A percentile compares a stretch with the other conserved stretches of the same genome.
Conservation (phyloP, 192 early-diverging fungal species). For the Backusella sp. region DNA sequence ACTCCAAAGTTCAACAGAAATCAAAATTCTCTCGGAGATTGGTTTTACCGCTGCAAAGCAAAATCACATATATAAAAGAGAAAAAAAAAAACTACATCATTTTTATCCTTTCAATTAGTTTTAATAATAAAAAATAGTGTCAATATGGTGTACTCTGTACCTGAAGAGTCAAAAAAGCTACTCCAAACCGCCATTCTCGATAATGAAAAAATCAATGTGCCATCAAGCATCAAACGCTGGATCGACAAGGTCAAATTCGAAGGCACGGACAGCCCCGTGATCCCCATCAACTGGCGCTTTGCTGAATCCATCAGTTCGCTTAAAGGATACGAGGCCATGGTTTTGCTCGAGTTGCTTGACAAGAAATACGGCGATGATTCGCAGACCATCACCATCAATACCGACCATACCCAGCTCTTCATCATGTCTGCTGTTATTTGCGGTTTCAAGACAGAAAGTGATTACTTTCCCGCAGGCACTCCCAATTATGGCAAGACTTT, state of each 20-base stretch:
- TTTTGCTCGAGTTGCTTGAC: neutral
- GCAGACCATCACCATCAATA: slow-evolving; percentile 1
- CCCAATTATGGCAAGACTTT: neutral
- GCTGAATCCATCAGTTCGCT: neutral
- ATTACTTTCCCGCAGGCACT: neutral
- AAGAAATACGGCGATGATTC: neutral
- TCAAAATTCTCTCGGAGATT: neutral
- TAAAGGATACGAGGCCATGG: neutral
- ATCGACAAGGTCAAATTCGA: neutral
- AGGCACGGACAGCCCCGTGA: neutral
- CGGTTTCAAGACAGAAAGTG: neutral
- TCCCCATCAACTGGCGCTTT: neutral
- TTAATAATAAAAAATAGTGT: neutral
- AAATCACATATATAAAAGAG: neutral
- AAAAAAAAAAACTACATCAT: neutral
- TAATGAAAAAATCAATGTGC: neutral
- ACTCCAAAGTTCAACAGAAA: neutral
- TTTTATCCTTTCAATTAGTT: neutral
- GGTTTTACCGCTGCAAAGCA: neutral
- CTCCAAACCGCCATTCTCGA: neutral
- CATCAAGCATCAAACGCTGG: neutral
- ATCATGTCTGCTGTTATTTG: neutral
- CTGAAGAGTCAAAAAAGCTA: neutral
- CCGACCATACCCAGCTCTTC: slow-evolving; percentile 3
- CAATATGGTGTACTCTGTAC: neutral